Conservation (phyloP, 805 yeast species). For the Metschnikowia anglica region DNA sequence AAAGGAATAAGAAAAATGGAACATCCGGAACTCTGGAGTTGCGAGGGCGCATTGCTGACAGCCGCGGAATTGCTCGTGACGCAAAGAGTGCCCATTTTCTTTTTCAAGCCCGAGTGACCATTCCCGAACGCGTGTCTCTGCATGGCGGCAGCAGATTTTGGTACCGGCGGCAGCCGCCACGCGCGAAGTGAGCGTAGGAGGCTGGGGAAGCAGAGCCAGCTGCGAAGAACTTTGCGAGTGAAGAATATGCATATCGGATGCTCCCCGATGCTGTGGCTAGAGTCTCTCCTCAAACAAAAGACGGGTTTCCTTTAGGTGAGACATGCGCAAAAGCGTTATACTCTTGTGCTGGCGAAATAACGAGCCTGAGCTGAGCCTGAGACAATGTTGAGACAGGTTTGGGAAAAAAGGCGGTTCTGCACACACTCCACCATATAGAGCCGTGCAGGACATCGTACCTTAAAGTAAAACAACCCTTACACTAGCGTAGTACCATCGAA, state of each 20-base stretch:
- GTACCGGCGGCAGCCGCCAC: neutral
- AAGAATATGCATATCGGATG: too few relatives aligned
- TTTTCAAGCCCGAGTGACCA: conserved; percentile 1
- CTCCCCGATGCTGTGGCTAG: too few relatives aligned
- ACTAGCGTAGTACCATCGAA: too few relatives aligned
- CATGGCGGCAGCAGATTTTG: neutral
- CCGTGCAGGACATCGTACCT: neutral
- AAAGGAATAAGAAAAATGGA: too few relatives aligned
- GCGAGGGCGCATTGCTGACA: too few relatives aligned
- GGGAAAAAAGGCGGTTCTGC: neutral
- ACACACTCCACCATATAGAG: neutral
- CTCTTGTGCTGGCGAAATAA: too few relatives aligned
- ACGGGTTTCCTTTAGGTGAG: too few relatives aligned
- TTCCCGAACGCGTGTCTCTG: conserved; percentile 4
- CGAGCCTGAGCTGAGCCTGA: neutral
- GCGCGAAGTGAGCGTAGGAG: neutral
- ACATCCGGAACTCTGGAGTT: too few relatives aligned
- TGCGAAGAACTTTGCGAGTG: neutral
- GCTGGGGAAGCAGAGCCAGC: neutral
- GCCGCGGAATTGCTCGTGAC: too few relatives aligned
- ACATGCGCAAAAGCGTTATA: too few relatives aligned
- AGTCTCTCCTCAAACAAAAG: too few relatives aligned
- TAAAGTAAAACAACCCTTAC: neutral
- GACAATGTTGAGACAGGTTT: neutral
- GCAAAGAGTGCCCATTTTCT: neutral